A percentile compares a stretch with the other conserved stretches of the same genome.
These are phyloP conservation scores for Metschnikowia cubensis DNA, from an alignment of 805 yeast species.

Conservation along the genomic window DNA sequence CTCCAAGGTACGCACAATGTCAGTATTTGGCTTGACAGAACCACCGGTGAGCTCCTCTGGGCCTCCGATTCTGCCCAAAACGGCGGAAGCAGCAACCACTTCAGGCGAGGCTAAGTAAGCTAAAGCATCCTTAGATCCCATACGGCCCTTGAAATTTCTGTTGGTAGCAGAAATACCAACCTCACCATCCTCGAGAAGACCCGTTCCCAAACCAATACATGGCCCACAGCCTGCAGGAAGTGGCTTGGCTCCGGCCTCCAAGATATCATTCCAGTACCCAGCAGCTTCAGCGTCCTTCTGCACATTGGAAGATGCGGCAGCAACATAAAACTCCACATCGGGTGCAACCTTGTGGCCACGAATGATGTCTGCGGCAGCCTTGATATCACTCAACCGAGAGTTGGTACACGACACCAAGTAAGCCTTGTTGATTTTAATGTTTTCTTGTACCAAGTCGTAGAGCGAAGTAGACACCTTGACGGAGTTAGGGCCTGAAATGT, in stretches of 20 bases:
- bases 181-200: constrained; percentile 90
- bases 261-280: constrained; percentile 88
- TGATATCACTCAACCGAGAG: constrained; percentile 86
- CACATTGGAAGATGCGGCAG: constrained; percentile 93
- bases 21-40: constrained; percentile 41
- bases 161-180: constrained; percentile 98
- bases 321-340: constrained; percentile 92
- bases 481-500: constrained; percentile 94
- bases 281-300: constrained; percentile 85
- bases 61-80: constrained; percentile 88
- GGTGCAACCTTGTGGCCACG: constrained; percentile 78
- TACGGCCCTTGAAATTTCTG: constrained; percentile 97
- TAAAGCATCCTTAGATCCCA: constrained; percentile 96
- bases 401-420: constrained; percentile 97
- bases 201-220: constrained; percentile 96
- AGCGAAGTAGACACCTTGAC: constrained; percentile 86
- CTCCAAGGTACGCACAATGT: constrained; percentile 44
- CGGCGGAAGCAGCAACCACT: constrained; percentile 97
- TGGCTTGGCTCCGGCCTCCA: constrained; percentile 92
- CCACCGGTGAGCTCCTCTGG: constrained; percentile 79
- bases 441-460: constrained; percentile 64
- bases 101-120: constrained; percentile 97
- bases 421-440: constrained; percentile 85
- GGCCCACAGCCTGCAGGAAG: constrained; percentile 99
- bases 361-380: constrained; percentile 90